Conservation (phyloP, 805 yeast genomes). For the Barnettozyma vustinii region DNA sequence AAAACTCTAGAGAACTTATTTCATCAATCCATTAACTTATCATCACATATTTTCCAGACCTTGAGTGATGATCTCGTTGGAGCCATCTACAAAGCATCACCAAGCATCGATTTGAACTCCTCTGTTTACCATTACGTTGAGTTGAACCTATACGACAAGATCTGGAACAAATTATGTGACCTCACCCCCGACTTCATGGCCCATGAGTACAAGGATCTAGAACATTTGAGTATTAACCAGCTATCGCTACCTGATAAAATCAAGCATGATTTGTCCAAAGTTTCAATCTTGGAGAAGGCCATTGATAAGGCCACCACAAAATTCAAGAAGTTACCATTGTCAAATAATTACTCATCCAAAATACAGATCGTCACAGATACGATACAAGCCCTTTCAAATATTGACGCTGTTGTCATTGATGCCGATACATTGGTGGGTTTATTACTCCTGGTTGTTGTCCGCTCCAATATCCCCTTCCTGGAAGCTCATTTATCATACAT, state of each 20-base stretch:
- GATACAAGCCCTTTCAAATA: conserved; percentile 42
- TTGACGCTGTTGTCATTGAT: conserved; percentile 41
- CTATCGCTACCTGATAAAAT: conserved; percentile 33
- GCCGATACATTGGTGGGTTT: conserved; percentile 81
- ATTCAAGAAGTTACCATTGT: conserved; percentile 41
- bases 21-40: conserved; percentile 22
- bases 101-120: conserved; percentile 42
- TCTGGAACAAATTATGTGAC: conserved; percentile 49
- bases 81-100: conserved; percentile 25
- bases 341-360: conserved; percentile 45
- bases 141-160: conserved; percentile 52
- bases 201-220: conserved; percentile 19
- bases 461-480: conserved; percentile 52
- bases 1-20: conserved; percentile 25
- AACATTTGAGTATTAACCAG: conserved; percentile 34
- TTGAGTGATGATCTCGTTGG: conserved; percentile 23
- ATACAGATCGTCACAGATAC: conserved; percentile 45
- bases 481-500: conserved; percentile 64
- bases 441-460: conserved; percentile 62
- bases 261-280: conserved; percentile 24
- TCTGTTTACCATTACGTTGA: conserved; percentile 71
- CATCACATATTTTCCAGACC: conserved; percentile 26
- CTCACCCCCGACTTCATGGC: conserved; percentile 23
- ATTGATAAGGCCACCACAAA: conserved; percentile 47
- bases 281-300: conserved; percentile 34